Conservation (phyloP, 345 rosid species). For the Psidium friedrichsthalianum region DNA sequence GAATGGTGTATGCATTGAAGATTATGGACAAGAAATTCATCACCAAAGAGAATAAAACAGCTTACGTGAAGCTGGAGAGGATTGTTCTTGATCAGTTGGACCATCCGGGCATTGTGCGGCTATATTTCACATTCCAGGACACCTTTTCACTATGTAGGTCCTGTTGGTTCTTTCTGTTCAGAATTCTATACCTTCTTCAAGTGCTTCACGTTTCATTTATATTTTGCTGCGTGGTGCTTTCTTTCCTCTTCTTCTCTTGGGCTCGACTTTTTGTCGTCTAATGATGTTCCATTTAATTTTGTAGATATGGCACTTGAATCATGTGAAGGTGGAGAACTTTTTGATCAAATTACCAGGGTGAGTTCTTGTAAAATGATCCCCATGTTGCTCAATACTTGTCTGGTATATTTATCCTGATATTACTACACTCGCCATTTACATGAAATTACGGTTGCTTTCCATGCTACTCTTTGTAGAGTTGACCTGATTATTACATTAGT, state of each 20-base stretch:
- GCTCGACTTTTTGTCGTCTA: slow-evolving; percentile 1
- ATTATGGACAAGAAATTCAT: slow-evolving; percentile 98
- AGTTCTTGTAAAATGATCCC: slow-evolving; percentile 10
- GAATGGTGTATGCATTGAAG: slow-evolving; percentile 82
- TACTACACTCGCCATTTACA: neutral
- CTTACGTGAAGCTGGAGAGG: slow-evolving; percentile 92
- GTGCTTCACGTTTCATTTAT: neutral
- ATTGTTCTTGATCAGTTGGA: slow-evolving; percentile 95
- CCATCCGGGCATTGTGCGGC: slow-evolving; percentile 88
- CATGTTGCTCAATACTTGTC: neutral
- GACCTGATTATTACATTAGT: neutral
- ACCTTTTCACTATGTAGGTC: slow-evolving; percentile 74
- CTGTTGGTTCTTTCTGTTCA: slow-evolving; percentile 4
- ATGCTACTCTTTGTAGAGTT: neutral
- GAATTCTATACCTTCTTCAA: neutral
- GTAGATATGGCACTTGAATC: slow-evolving; percentile 98
- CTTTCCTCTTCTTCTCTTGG: neutral
- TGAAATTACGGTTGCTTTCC: neutral
- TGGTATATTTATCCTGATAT: neutral
- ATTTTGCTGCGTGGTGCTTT: neutral
- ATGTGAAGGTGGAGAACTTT: slow-evolving; percentile 96
- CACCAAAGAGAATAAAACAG: slow-evolving; percentile 93
- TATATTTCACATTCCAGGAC: slow-evolving; percentile 92
- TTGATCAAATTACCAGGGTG: slow-evolving; percentile 96
- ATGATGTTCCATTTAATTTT: slow-evolving; percentile 17